Evolutionary conservation across 1,284 basidiomycete species (phyloP).

Genomic region (Ustilago shanxiensis): DNA sequence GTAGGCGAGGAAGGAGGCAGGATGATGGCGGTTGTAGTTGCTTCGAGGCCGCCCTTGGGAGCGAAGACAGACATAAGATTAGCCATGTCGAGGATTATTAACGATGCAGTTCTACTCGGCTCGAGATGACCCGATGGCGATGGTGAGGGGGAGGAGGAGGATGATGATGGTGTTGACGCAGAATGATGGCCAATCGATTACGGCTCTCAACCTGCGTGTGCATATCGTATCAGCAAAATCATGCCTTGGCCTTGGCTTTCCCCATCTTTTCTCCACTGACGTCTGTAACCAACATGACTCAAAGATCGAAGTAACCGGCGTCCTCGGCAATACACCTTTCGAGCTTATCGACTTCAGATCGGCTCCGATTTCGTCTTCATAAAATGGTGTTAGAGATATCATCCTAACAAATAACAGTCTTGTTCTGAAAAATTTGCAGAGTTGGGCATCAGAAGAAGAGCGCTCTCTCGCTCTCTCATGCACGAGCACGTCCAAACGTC

Average conservation of each 20-base stretch:
- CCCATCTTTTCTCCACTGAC: not conserved
- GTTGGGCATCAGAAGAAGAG: too few species aligned
- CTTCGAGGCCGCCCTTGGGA: slow-evolving; percentile 42
- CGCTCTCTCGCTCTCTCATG: too few species aligned
- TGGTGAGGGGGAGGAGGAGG: not conserved
- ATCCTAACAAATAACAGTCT: not conserved
- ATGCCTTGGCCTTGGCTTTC: too few species aligned
- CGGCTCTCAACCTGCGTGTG: too few species aligned
- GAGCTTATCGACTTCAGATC: not conserved
- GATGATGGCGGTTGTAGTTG: slow-evolving; percentile 52
- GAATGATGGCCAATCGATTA: too few species aligned
- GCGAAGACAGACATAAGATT: slow-evolving; percentile 54
- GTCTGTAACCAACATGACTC: slow-evolving; percentile 9
- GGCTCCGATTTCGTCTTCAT: not conserved
- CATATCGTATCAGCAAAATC: too few species aligned
- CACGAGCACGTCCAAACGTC: slow-evolving; percentile 22
- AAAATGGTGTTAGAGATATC: not conserved
- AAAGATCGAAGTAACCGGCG: slow-evolving; percentile 2
- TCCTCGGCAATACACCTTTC: slow-evolving; percentile 11
- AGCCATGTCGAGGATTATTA: slow-evolving; percentile 21
- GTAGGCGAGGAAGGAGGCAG: slow-evolving; percentile 56
- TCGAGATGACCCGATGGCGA: too few species aligned
- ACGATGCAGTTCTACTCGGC: too few species aligned
- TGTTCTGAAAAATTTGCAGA: slow-evolving; percentile 9
- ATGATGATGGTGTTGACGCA: not conserved